Conservation (phyloP, 495 filamentous ascomycete genomes). For the Chaetomium tenue region DNA sequence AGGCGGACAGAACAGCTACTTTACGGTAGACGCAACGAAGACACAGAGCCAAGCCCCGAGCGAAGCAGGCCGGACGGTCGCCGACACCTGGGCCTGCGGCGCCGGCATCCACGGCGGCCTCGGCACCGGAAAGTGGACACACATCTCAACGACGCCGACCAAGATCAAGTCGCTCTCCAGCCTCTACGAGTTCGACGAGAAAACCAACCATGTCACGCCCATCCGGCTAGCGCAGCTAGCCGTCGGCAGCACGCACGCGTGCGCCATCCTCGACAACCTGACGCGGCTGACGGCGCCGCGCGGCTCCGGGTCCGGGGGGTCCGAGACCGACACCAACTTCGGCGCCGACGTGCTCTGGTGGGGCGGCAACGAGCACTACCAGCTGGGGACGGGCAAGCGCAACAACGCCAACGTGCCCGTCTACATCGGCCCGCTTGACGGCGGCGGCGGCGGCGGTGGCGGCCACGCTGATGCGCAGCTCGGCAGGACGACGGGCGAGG, state of each 20-base stretch:
- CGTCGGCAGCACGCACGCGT: constrained; percentile 73
- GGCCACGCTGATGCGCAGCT: constrained; percentile 46
- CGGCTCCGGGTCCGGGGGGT: constrained; percentile 31
- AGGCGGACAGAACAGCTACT: constrained; percentile 81
- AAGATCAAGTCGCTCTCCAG: constrained; percentile 83
- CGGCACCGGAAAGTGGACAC: constrained; percentile 87
- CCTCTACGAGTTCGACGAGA: constrained; percentile 83
- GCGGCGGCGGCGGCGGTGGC: too few relatives aligned
- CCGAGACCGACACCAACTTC: constrained; percentile 68
- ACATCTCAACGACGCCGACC: constrained; percentile 71
- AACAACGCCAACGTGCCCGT: constrained; percentile 71
- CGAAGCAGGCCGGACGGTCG: constrained; percentile 50
- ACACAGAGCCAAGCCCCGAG: constrained; percentile 28
- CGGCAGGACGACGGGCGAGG: constrained; percentile 55
- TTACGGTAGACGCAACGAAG: constrained; percentile 74
- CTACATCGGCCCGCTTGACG: constrained; percentile 76
- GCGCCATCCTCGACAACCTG: constrained; percentile 78
- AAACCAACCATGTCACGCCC: constrained; percentile 59
- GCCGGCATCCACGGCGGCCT: constrained; percentile 79
- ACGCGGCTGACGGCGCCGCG: constrained; percentile 57
- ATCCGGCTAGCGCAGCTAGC: constrained; percentile 72
- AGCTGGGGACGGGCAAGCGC: constrained; percentile 86
- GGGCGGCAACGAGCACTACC: constrained; percentile 91
- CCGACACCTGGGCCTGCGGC: constrained; percentile 84
- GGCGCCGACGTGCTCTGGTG: constrained; percentile 87